phyloP scores from a whole-genome alignment of 177 flowering plant genomes.

The Telopea speciosissima region DNA sequence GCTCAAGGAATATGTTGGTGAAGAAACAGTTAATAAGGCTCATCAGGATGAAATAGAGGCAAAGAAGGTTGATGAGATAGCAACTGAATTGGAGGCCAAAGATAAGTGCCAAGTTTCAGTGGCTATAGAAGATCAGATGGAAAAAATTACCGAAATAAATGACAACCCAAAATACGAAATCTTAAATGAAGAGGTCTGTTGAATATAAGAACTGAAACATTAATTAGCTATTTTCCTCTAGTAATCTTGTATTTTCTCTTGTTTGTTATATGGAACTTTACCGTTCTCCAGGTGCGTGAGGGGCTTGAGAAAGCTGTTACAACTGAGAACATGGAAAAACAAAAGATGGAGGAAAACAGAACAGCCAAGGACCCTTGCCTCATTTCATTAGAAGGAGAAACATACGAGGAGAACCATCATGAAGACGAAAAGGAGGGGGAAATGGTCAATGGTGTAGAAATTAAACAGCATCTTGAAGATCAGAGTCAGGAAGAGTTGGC shows the following conservation, averaged over 20 bases:
- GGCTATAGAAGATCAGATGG: conserved; percentile 16
- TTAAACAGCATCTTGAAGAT: neutral
- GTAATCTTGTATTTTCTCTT: neutral
- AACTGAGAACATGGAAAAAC: conserved; percentile 10
- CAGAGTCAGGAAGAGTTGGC: conserved; percentile 9
- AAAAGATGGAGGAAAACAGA: conserved; percentile 20
- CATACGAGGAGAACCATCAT: conserved; percentile 10
- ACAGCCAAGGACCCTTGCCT: conserved; percentile 10
- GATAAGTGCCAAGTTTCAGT: neutral
- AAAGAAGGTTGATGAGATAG: conserved; percentile 12
- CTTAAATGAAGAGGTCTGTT: conserved; percentile 27
- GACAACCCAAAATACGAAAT: conserved; percentile 13
- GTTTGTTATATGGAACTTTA: neutral
- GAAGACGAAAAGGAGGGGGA: conserved; percentile 12
- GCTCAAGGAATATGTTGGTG: conserved; percentile 7
- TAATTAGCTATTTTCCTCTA: neutral
- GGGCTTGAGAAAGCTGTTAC: conserved; percentile 5
- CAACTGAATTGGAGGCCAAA: conserved; percentile 7
- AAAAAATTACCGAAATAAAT: neutral
- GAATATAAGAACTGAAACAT: neutral
- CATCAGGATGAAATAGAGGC: conserved; percentile 11
- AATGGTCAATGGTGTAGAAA: neutral
- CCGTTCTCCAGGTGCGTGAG: conserved; percentile 4
- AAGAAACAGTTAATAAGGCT: conserved; percentile 13
- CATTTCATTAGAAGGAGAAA: conserved; percentile 12